Evolutionary conservation across 768 basidiomycete species (phyloP), one percentile per base, ranked within the genome.

Genomic region (Vararia minispora): DNA sequence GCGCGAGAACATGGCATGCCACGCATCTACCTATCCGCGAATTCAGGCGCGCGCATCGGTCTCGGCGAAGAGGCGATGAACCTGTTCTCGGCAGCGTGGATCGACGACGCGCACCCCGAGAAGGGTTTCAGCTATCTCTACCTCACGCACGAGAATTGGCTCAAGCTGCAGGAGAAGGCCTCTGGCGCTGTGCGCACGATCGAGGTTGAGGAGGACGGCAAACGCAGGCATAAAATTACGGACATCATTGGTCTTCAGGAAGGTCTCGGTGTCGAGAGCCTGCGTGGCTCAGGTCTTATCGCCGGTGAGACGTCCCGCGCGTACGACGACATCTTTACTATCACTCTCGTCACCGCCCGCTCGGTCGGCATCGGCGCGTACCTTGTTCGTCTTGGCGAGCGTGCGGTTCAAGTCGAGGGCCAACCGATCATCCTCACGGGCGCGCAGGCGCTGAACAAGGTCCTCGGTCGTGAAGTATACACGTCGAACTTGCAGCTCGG

Each of bases 311-410:
- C 95, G 0, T 94, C 92, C 24, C 78, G 95, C 24, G 95, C 95
- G 1, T 99, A 99, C 60, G 94, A 98, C 52, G 95, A 99, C 56
- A 97, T 99, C 56, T 99, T 99, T 71, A 99, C 95, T 34, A 94
- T 98, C 61, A 98, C 95, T 8, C 77, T 99, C 52, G 95, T 99
- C 48, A 95, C 91, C 30, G 95, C 92, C 47, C 88, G 95, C 33
- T 98, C 95, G 5, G 95, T 99, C 51, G 95, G 95, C 59, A 99
- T 98, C 50, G 95, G 95, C 50, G 95, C 95, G 11, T 98, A 99
- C 60, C 85, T 99, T 40, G 91, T 99, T 39, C 90, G 95, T 47
- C 74, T 99, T 30, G 95, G 95, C 46, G 87, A 99, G 65, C 81
- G 95, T 47, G 88, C 95, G 2, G 88, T 99, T 32, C 95, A 99